Evolutionary conservation across 495 filamentous ascomycete species (phyloP), one percentile per base, ranked within the genome.

Genomic region (Neurospora sublineolata): DNA sequence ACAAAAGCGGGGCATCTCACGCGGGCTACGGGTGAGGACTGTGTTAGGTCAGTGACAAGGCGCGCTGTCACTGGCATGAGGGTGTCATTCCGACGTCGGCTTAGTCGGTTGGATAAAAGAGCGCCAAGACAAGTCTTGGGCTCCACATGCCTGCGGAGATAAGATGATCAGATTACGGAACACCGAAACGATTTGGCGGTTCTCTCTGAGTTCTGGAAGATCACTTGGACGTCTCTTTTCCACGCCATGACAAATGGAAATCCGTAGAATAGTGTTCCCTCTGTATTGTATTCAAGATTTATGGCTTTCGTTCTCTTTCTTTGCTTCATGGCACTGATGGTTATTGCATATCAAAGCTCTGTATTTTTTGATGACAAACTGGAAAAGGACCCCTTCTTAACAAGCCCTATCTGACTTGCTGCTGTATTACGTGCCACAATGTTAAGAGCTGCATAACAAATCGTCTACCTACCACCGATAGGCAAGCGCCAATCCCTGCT

Each of bases 151-250:
- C 69, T 33, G 76, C 76, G 77, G 77, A 78, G 79, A 80, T 80
- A 78, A 80, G 79, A 80, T 79, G 70, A 77, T 77, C 76, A 75
- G 78, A 80, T 80, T 76, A 73, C 75, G 77, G 75, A 79, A 36
- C 64, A 68, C 69, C 30, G 18, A 68, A 33, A 70, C 27, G 41
- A 38, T 33, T 73, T 72, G 69, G 52, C 7, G 0, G 1, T 60
- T 30, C 20, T 16, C 10, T 23, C 2, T 3, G 23, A 60, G 4
- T 60, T 60, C 52, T 30, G 52, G 52, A 60, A 16, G 52, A 60
- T 60, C 52, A 7, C 52, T 60, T 60, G 52, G 23, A 1, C 52
- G 0, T 58, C 20, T 2, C 5, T 58, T 27, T 30, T 60, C 46
- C 12, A 30, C 4, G 0, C 5, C 12, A 16, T 60, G 52, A 60